Conservation (phyloP, 768 basidiomycete species). For the Agrocybe pediades region DNA sequence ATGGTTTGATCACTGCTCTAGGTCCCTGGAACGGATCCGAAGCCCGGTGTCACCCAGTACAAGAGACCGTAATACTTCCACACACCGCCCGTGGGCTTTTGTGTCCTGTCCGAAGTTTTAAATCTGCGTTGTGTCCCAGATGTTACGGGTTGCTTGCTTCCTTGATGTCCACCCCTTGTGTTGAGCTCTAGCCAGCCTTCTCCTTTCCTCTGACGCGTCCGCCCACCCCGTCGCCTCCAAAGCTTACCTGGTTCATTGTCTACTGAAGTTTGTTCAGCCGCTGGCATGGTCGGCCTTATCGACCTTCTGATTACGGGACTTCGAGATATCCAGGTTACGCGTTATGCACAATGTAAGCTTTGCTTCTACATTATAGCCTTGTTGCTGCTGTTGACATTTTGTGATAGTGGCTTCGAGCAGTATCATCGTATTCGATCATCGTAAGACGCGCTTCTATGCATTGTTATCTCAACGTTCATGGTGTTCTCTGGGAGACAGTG, state of each 20-base stretch:
- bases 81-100: background rate
- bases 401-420: constrained; percentile 48
- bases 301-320: constrained; percentile 25
- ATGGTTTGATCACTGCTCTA: no score
- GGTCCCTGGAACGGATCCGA: no score
- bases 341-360: constrained; percentile 45
- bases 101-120: background rate
- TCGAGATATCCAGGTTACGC: constrained; percentile 39
- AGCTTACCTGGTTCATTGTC: background rate
- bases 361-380: background rate
- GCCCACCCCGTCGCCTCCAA: background rate
- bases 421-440: constrained; percentile 56
- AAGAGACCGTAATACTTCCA: background rate
- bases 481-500: constrained; percentile 29
- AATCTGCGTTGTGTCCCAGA: background rate
- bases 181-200: no score
- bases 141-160: background rate
- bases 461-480: background rate
- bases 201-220: background rate
- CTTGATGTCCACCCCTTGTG: background rate
- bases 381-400: background rate
- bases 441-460: constrained; percentile 32
- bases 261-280: no score
- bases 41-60: no score
- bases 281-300: no score